Base-by-base conservation (phyloP, 768 basidiomycete genomes). In the Russula griseocarnosa region DNA sequence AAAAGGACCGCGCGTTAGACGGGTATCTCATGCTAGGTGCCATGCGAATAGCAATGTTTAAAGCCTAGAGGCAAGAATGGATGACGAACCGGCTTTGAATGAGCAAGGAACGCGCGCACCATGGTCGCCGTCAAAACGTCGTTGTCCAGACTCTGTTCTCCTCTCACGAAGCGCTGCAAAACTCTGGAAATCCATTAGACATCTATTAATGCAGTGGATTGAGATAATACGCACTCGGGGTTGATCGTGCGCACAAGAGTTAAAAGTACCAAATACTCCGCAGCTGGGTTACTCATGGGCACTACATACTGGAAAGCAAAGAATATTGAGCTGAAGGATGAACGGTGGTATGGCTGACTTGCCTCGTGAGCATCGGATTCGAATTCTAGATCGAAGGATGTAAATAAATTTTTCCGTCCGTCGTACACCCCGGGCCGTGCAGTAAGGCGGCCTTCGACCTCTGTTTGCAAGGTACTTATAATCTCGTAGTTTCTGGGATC, bases 401-500 rank as follows among this genome's bases (percentile, higher is more conserved):
- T 79, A 67, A 89, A 92, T 57, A 86, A 73, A 63, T 91, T 92
- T 73, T 91, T 92, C 44, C 86, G 79, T 0, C 90, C 90, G 55
- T 92, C 91, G 62, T 90, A 92, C 0, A 82, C 90, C n/a, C 80
- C 86, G 8, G 79, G 83, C 10, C 86, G 89, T 3, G 83, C 87
- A 70, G 92, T 90, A 22, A 88, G 78, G 32, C 81, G 74, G 0
- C 82, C 83, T 0, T 84, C 82, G 8, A 82, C 77, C 0, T 75
- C 71, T 9, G 75, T 76, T 72, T 93, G 91, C 13, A 93, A 73
- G 22, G 78, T 77, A 9, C 78, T 77, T 51, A 93, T 86, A 11
- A 93, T 74, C 11, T 86, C 83, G 78, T 90, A 78, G 64, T 90
- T 92, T 11, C 88, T 72, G 18, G 82, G 0, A 83, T 81, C 0